Evolutionary conservation across 23 red algal species (phyloP).

Genomic region (Gracilaria domingensis): DNA sequence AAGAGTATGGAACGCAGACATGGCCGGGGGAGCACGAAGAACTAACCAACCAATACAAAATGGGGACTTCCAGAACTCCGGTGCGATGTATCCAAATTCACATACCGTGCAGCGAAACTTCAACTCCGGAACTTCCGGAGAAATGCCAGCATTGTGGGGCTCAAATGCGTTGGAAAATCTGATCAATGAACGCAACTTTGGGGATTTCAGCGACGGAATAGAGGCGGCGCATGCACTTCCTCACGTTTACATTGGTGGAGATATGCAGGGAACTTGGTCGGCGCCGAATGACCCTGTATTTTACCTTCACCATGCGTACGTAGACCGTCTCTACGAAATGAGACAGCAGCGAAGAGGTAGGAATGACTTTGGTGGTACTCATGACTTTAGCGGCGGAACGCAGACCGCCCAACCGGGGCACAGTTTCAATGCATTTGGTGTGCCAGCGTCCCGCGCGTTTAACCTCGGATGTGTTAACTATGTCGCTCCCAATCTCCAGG

Average conservation of each 20-base stretch:
- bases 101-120: constrained; percentile 65
- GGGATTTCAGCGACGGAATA: constrained; percentile 53
- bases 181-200: constrained; percentile 25
- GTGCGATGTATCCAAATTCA: background rate
- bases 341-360: constrained; percentile 40
- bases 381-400: constrained; percentile 50
- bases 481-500: constrained; percentile 25
- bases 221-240: constrained; percentile 69
- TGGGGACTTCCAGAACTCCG: constrained; percentile 38
- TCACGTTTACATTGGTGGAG: constrained; percentile 67
- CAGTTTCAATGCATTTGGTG: constrained; percentile 52
- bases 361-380: constrained; percentile 55
- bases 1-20: constrained; percentile 49
- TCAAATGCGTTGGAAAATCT: constrained; percentile 26
- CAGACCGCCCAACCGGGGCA: constrained; percentile 9
- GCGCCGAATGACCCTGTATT: constrained; percentile 75
- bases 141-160: constrained; percentile 45
- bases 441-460: constrained; percentile 38
- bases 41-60: constrained; percentile 45
- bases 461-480: constrained; percentile 62
- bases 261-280: constrained; percentile 40
- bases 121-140: constrained; percentile 50
- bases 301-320: constrained; percentile 66
- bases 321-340: constrained; percentile 49
- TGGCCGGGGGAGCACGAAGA: constrained; percentile 50